phyloP scores from a whole-genome alignment of 2,329 filamentous ascomycete species.

The Nigrospora sphaerica region DNA sequence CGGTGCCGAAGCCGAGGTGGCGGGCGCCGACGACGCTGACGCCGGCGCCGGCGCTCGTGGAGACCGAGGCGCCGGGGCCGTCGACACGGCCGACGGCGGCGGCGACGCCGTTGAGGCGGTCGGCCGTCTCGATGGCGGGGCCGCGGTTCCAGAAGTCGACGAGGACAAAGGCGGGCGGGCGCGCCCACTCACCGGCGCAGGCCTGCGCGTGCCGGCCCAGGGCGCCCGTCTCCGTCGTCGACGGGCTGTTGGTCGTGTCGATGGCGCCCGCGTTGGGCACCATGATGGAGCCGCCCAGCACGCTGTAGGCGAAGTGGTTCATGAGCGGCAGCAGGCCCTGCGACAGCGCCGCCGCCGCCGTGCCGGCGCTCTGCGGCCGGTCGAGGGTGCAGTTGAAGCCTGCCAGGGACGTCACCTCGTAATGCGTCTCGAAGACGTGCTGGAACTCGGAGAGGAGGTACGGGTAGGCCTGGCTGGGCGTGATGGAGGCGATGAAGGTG shows the following conservation, averaged over 20 bases:
- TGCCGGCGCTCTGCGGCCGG: constrained; percentile 48
- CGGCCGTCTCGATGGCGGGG: constrained; percentile 61
- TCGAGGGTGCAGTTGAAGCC: constrained; percentile 69
- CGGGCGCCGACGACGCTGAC: constrained; percentile 8
- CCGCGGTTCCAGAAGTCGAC: constrained; percentile 77
- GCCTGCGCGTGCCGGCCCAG: constrained; percentile 44
- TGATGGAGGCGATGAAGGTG: constrained; percentile 57
- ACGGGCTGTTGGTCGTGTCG: constrained; percentile 57
- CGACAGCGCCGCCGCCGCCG: constrained; percentile 44
- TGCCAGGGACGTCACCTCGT: constrained; percentile 51
- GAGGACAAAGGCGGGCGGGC: constrained; percentile 63
- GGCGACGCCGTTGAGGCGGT: constrained; percentile 55
- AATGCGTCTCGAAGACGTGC: constrained; percentile 67
- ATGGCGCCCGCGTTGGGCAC: constrained; percentile 56
- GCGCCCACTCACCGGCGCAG: constrained; percentile 53
- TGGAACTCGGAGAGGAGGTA: constrained; percentile 59
- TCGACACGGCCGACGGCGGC: constrained; percentile 26
- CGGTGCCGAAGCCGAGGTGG: constrained; percentile 19
- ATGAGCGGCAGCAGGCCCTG: constrained; percentile 61
- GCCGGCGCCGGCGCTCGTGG: constrained; percentile 9
- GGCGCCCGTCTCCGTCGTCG: constrained; percentile 42
- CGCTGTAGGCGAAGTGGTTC: constrained; percentile 73
- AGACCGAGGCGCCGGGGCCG: constrained; percentile 4
- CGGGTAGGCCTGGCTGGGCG: constrained; percentile 33
- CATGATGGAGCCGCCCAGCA: constrained; percentile 44